phyloP scores from a whole-genome alignment of 2,329 filamentous ascomycete species.

The Colletotrichum trifolii region DNA sequence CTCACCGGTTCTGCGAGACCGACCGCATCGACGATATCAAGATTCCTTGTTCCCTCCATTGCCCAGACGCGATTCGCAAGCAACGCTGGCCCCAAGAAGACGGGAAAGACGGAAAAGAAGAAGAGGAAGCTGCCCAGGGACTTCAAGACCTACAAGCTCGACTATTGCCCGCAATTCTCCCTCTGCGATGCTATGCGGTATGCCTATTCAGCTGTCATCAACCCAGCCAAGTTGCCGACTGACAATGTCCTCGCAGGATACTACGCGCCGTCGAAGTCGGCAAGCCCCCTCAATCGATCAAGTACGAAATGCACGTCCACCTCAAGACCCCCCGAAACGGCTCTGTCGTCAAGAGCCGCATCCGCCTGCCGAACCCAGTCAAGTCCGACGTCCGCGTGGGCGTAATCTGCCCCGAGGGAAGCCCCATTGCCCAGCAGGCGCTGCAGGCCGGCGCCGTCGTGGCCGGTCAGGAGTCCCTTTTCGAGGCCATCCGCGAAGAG shows the following conservation, averaged over 20 bases:
- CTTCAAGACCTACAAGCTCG: conserved; percentile 74
- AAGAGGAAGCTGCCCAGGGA: conserved; percentile 73
- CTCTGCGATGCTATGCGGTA: conserved; percentile 94
- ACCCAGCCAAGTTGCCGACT: conserved; percentile 9
- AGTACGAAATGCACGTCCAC: conserved; percentile 90
- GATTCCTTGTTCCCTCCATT: conserved; percentile 60
- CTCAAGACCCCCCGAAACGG: conserved; percentile 87
- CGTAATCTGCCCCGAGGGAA: conserved; percentile 89
- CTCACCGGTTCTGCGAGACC: conserved; percentile 57
- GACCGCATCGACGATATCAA: conserved; percentile 56
- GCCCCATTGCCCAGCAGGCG: conserved; percentile 78
- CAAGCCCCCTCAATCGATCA: conserved; percentile 74
- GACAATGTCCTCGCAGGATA: conserved; percentile 67
- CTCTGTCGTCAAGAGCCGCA: conserved; percentile 85
- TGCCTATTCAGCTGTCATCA: conserved; percentile 38
- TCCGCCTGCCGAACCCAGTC: conserved; percentile 89
- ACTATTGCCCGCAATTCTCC: conserved; percentile 73
- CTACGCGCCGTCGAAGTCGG: conserved; percentile 94
- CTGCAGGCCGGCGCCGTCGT: conserved; percentile 81
- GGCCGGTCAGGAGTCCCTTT: conserved; percentile 87
- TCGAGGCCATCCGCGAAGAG: conserved; percentile 78
- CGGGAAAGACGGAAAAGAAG: conserved; percentile 59
- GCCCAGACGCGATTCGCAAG: conserved; percentile 58
- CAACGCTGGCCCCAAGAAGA: conserved; percentile 55
- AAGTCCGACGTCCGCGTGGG: conserved; percentile 89